These are phyloP conservation scores for Xerocomus potaroensis DNA, from an alignment of 768 basidiomycete genomes.

Conservation along the genomic window DNA sequence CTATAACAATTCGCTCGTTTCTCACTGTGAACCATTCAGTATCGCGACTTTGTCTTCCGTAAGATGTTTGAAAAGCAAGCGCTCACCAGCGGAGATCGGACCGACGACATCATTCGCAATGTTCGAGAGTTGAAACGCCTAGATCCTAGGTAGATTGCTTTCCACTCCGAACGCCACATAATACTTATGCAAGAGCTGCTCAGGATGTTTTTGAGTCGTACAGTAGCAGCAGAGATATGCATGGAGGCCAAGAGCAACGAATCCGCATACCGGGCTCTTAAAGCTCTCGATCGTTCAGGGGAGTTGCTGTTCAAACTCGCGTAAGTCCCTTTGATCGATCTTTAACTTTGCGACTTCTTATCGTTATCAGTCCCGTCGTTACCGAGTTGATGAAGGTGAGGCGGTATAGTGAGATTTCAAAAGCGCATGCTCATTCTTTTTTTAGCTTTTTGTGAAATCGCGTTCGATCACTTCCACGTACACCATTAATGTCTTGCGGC, in stretches of 20 bases:
- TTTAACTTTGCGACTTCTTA: slow-evolving; percentile 1
- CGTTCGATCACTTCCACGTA: slow-evolving; percentile 54
- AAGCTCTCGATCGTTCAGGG: slow-evolving; percentile 59
- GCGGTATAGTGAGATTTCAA: neutral
- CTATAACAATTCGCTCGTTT: neutral
- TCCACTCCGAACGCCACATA: neutral
- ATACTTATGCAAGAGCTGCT: slow-evolving; percentile 3
- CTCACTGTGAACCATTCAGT: slow-evolving; percentile 38
- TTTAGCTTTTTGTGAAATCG: slow-evolving; percentile 64
- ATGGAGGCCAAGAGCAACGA: slow-evolving; percentile 77
- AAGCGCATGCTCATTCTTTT: slow-evolving; percentile 5
- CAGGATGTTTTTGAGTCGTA: slow-evolving; percentile 80
- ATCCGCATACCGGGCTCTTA: slow-evolving; percentile 63
- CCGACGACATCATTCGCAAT: slow-evolving; percentile 63
- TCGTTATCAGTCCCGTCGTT: slow-evolving; percentile 38
- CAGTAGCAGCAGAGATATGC: slow-evolving; percentile 78
- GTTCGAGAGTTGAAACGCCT: slow-evolving; percentile 69
- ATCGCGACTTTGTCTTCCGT: slow-evolving; percentile 82
- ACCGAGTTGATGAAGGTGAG: slow-evolving; percentile 65
- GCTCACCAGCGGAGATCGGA: slow-evolving; percentile 45
- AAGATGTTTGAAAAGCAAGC: slow-evolving; percentile 71
- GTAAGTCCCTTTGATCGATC: slow-evolving; percentile 36
- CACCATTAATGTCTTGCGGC: slow-evolving; percentile 51
- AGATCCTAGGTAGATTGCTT: slow-evolving; percentile 53
- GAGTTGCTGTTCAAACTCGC: slow-evolving; percentile 64